phyloP scores from a whole-genome alignment of 2,329 filamentous ascomycete genomes.

The Zarea fungicola region DNA sequence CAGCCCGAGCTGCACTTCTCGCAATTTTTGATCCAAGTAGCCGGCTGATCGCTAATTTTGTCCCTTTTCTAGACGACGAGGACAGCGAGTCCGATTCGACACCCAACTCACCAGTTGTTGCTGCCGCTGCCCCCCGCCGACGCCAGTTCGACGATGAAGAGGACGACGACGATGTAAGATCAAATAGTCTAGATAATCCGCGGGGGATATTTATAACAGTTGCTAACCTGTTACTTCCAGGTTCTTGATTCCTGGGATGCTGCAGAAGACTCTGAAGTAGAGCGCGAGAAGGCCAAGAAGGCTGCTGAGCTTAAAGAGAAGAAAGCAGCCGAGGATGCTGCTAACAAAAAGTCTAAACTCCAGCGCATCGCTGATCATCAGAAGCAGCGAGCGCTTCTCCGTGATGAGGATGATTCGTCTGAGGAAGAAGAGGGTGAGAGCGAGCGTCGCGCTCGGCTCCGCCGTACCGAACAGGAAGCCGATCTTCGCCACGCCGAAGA shows the following conservation, averaged over 20 bases:
- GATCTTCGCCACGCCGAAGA: constrained; percentile 89
- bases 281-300: constrained; percentile 91
- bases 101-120: constrained; percentile 29
- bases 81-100: constrained; percentile 33
- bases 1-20: not conserved
- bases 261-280: constrained; percentile 92
- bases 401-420: constrained; percentile 49
- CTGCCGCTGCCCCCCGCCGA: constrained; percentile 36
- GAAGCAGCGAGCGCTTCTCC: constrained; percentile 50
- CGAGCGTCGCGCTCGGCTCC: constrained; percentile 67
- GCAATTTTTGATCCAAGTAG: constrained; percentile 6
- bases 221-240: constrained; percentile 39
- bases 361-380: constrained; percentile 80
- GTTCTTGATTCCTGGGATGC: constrained; percentile 96
- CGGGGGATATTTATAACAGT: not conserved
- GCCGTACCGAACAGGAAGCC: constrained; percentile 75
- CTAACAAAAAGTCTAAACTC: constrained; percentile 83
- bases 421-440: constrained; percentile 69
- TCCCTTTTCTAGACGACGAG: constrained; percentile 31
- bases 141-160: constrained; percentile 87
- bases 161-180: constrained; percentile 69
- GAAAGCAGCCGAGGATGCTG: constrained; percentile 80
- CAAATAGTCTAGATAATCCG: not conserved
- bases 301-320: constrained; percentile 81
- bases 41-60: constrained; percentile 19